Base-by-base conservation (phyloP, 163 green algal species). In the Scenedesmus sp. region DNA sequence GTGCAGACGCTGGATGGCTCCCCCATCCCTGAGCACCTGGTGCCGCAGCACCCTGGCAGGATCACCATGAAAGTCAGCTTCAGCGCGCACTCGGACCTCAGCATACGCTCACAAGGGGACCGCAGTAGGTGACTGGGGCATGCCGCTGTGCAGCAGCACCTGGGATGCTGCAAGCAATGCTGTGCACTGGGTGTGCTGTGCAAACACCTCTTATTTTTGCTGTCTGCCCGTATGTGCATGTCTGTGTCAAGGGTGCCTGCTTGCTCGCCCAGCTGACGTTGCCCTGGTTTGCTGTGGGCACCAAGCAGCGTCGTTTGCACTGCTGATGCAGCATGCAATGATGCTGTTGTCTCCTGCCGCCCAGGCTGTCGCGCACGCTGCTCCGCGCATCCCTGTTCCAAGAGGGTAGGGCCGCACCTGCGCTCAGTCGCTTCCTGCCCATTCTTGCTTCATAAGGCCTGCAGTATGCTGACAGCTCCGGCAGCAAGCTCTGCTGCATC, bases 1-100 rank as follows among this genome's bases (percentile, higher is more conserved):
- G 65, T 76, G 65, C 65, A 92, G 37, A 85, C 91, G 0, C 88
- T 97, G 43, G 93, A 97, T 44, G 95, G 95, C 16, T 86, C 92
- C 18, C 91, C 86, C n/a, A 95, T 96, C n/a, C 93, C 93, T 43
- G 92, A 88, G 30, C 95, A 97, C 85, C 84, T 97, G 73, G 86
- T 97, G 26, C 92, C 92, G 65, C 87, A 96, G 37, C 92, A 94
- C 82, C 92, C 93, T 56, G 93, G 88, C 46, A 93, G 89, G 13
- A 94, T 94, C 40, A 93, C 89, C 46, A 92, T 97, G 65, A 93
- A 96, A 78, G 95, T 97, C 81, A 92, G 92, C 42, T 97, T 96
- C 84, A 96, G 94, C 13, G 92, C 93, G 37, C 95, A 96, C 51
- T 91, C 90, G 16, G 95, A 97, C 90, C 91, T 97, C 18, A 94